Percentiles rank a stretch among this genome's conserved stretches.
phyloP scores from a whole-genome alignment of 139 green algal genomes.

The Deuterostichococcus epilithicus region DNA sequence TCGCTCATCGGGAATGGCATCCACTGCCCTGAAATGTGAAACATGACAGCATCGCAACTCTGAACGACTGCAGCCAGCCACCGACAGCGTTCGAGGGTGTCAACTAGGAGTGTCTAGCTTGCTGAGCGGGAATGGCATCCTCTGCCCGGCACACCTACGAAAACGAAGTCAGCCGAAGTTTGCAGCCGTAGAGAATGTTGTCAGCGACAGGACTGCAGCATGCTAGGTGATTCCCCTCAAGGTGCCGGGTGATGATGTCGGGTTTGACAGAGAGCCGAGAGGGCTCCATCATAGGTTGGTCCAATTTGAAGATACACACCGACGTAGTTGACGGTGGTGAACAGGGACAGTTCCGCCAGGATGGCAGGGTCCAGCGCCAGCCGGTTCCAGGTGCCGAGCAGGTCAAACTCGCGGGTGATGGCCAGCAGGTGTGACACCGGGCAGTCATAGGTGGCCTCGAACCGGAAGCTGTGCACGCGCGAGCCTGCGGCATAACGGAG shows the following conservation, averaged over 20 bases:
- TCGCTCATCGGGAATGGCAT: slow-evolving; percentile 31
- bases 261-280: too few species aligned
- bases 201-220: too few species aligned
- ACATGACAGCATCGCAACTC: slow-evolving; percentile 6
- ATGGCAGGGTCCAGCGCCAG: slow-evolving; percentile 14
- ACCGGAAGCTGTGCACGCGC: slow-evolving; percentile 32
- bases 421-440: slow-evolving; percentile 33
- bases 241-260: too few species aligned
- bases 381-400: slow-evolving; percentile 37
- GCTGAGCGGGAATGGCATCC: slow-evolving; percentile 28
- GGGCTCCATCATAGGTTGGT: too few species aligned
- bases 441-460: slow-evolving; percentile 10
- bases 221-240: too few species aligned
- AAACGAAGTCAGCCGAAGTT: too few species aligned
- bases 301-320: too few species aligned
- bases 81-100: too few species aligned
- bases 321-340: not conserved
- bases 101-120: too few species aligned
- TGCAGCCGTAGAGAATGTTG: too few species aligned
- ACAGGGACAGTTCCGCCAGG: slow-evolving; percentile 2
- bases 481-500: not conserved
- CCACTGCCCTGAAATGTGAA: slow-evolving; percentile 3
- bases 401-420: slow-evolving; percentile 37
- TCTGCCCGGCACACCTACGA: too few species aligned
- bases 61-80: too few species aligned